phyloP scores from a whole-genome alignment of 495 filamentous ascomycete species.

The Penicillium flavigenum region DNA sequence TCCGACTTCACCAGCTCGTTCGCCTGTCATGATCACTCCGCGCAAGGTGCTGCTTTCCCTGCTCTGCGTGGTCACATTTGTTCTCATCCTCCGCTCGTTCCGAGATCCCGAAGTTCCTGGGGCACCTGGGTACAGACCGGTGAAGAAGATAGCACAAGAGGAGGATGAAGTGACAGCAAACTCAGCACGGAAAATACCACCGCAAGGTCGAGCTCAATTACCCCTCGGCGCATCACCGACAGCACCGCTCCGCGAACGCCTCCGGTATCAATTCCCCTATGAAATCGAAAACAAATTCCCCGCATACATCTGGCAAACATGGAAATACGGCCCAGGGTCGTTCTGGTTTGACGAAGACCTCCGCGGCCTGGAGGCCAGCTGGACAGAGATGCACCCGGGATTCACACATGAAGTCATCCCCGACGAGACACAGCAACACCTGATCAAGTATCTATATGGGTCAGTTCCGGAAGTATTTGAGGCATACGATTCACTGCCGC shows the following conservation, averaged over 20 bases:
- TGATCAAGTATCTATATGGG: constrained; percentile 83
- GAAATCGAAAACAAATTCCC: constrained; percentile 84
- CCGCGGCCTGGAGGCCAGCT: constrained; percentile 80
- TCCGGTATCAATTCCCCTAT: constrained; percentile 93
- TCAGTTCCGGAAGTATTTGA: constrained; percentile 89
- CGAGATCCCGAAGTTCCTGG: constrained; percentile 38
- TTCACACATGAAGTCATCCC: constrained; percentile 97
- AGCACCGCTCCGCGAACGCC: constrained; percentile 71
- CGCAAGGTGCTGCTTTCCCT: constrained; percentile 69
- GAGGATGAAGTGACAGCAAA: constrained; percentile 17
- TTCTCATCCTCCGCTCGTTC: constrained; percentile 68
- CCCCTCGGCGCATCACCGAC: constrained; percentile 38
- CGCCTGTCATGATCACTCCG: constrained; percentile 61
- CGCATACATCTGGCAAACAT: constrained; percentile 98
- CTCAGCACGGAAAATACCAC: constrained; percentile 16
- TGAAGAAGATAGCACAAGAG: constrained; percentile 26
- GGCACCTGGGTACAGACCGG: constrained; percentile 28
- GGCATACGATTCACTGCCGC: constrained; percentile 80
- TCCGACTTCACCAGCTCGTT: constrained; percentile 9
- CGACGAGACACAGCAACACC: constrained; percentile 77
- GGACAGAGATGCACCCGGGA: constrained; percentile 83
- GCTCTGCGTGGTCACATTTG: constrained; percentile 62
- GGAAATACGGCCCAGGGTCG: constrained; percentile 87
- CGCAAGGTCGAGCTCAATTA: constrained; percentile 30
- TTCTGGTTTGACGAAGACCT: constrained; percentile 72